Evolutionary conservation across 1,284 basidiomycete genomes (phyloP).

Genomic region (Gymnopus androsaceus): DNA sequence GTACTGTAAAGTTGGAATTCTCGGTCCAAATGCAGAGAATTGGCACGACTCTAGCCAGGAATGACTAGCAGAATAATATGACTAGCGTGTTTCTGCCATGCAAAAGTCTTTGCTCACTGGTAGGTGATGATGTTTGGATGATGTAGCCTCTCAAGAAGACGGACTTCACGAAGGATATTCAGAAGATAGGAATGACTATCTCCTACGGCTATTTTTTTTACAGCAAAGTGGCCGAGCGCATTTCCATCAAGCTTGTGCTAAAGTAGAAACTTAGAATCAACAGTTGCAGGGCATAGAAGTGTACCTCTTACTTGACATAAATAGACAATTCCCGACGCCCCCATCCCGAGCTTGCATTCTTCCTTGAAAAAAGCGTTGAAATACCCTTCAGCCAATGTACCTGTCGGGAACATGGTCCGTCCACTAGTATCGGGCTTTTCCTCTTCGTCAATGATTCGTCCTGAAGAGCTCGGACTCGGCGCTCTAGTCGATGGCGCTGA

Average conservation of each 20-base stretch:
- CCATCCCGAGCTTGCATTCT: constrained; percentile 85
- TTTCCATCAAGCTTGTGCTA: constrained; percentile 83
- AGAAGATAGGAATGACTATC: constrained; percentile 83
- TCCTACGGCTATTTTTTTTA: constrained; percentile 95
- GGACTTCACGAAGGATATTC: constrained; percentile 81
- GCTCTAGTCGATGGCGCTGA: constrained; percentile 61
- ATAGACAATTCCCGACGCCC: constrained; percentile 88
- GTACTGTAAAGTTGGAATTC: constrained; percentile 81
- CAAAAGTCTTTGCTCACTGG: constrained; percentile 48
- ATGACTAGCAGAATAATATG: constrained; percentile 47
- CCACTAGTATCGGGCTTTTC: constrained; percentile 20
- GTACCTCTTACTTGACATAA: constrained; percentile 69
- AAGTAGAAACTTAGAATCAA: constrained; percentile 8
- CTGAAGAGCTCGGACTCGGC: constrained; percentile 17
- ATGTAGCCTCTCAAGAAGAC: constrained; percentile 80
- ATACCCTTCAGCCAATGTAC: constrained; percentile 79
- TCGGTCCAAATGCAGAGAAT: constrained; percentile 84
- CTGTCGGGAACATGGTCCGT: constrained; percentile 51
- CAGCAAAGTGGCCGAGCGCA: constrained; percentile 80
- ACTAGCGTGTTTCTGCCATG: background rate
- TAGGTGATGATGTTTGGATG: constrained; percentile 95
- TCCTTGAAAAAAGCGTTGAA: constrained; percentile 89
- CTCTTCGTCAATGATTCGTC: constrained; percentile 14
- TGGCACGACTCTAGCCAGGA: constrained; percentile 88
- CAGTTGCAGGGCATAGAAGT: background rate